Base-by-base conservation (phyloP, 345 rosid genomes). In the Eucalyptus curtisii region DNA sequence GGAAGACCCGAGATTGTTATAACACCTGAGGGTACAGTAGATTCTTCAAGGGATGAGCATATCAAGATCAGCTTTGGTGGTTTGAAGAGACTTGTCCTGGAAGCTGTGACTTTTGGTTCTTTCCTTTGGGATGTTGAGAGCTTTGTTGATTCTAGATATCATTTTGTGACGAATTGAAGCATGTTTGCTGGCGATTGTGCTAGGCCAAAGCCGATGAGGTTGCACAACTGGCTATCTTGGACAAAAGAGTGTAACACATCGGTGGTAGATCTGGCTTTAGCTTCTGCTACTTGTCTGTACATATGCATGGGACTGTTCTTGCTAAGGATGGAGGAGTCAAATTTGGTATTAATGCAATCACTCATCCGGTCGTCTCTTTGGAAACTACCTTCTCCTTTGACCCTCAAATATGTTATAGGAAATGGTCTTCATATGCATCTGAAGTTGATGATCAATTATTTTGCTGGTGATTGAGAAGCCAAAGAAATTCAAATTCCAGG, bases 121-220 rank as follows among this genome's bases (percentile, higher is more conserved):
- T 98, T 98, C 90, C 97, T 98, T 4, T 98, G 99, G 99, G 99
- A 97, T 49, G 99, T 95, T 40, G 99, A 98, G 93, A 96, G 96
- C 93, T 94, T 93, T 88, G 99, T 98, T 50, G 99, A 97, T 88
- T 95, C 99, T 3, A 96, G 99, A 96, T 98, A 98, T 92, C 99
- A 94, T 88, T 98, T 98, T 85, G 99, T 95, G 85, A 86, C 92
- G 61, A 95, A 97, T 90, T 98, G 92, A 93, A 50, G 47, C 40
- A 25, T 20, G 27, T 76, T 76, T 3, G 82, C 82, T 40, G 82
- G 82, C 1, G 15, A 64, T n/a, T n/a, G 76, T 64, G 76, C 76
- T 13, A n/a, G 76, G 76, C 37, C 31, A 76, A 20, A 76, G 24
- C 47, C 2, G 27, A 20, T 37, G 82, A 76, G 27, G 27, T 76